Evolutionary conservation across 2,329 filamentous ascomycete species (phyloP), one percentile per base, ranked within the genome.

Genomic region (Fusarium sp.): DNA sequence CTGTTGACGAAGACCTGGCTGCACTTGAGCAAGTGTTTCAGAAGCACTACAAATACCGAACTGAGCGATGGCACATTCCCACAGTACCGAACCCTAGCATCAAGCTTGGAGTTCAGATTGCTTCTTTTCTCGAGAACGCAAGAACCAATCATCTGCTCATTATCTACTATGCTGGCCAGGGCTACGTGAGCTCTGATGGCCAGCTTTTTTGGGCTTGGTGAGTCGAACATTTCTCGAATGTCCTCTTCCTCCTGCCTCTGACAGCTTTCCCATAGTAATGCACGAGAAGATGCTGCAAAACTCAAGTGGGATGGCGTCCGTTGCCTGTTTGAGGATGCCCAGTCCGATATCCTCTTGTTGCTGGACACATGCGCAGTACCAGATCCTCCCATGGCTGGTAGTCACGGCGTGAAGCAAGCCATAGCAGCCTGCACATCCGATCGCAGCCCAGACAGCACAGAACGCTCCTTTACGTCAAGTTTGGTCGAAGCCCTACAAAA

Each of bases 151-250:
- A 91, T 74, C 84, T 92, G 27, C 80, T 91, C 69, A 89, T 92
- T 68, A 85, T 92, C 69, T 91, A 91, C 78, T 92, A 92, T 77
- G 87, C 87, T 70, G 90, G 90, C 35, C 83, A 90, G 76, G 88
- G 89, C 71, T 90, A 86, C 74, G 81, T 88, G 42, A 86, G 86
- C n/a, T 73, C 83, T 15, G 88, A 91, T 77, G 86, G 86, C 74
- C 88, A 91, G 79, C 82, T 91, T 31, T 91, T 90, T 78, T 92
- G 90, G 90, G 88, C 90, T 63, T 88, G 88, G 90, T 92, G 84
- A 83, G 89, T 85, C 62, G 57, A 62, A 58, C 47, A 64, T 70
- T 74, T 70, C 52, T 65, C 52, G 61, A 55, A 62, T 70, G 54
- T 73, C 56, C 52, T 62, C 39, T 63, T 42, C 60, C 59, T 64